phyloP scores from a whole-genome alignment of 2,329 filamentous ascomycete species.

The Aspergillus sp. region DNA sequence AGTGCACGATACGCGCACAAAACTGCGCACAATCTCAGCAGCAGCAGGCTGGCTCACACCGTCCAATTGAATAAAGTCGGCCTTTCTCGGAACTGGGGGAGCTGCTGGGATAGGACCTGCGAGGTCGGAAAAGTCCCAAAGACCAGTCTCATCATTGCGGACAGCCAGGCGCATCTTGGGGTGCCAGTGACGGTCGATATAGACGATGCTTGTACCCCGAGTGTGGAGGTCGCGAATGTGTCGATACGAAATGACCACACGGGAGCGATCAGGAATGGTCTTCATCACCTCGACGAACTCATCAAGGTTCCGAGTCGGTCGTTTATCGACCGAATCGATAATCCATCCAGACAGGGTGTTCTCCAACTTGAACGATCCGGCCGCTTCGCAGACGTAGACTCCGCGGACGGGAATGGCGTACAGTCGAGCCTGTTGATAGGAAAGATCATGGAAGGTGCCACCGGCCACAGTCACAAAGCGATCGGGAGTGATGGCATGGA shows the following conservation, averaged over 20 bases:
- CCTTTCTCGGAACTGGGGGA: slow-evolving; percentile 67
- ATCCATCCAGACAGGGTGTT: slow-evolving; percentile 89
- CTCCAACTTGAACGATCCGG: slow-evolving; percentile 92
- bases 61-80: slow-evolving; percentile 87
- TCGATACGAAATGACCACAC: slow-evolving; percentile 92
- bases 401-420: slow-evolving; percentile 90
- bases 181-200: slow-evolving; percentile 93
- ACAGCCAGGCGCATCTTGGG: slow-evolving; percentile 90
- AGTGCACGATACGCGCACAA: slow-evolving; percentile 85
- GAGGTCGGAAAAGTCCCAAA: slow-evolving; percentile 92
- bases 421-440: slow-evolving; percentile 94
- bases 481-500: slow-evolving; percentile 93
- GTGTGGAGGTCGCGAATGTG: slow-evolving; percentile 94
- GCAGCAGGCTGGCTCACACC: slow-evolving; percentile 83
- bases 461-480: slow-evolving; percentile 92
- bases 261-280: slow-evolving; percentile 70
- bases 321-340: slow-evolving; percentile 86
- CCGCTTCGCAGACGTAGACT: slow-evolving; percentile 91
- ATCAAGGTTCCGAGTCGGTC: slow-evolving; percentile 80
- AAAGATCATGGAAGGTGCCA: slow-evolving; percentile 90
- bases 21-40: slow-evolving; percentile 90
- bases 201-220: slow-evolving; percentile 84
- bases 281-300: slow-evolving; percentile 90
- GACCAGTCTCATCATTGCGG: slow-evolving; percentile 80
- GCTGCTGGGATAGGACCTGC: slow-evolving; percentile 73